These are phyloP conservation scores for Russula abietina DNA, from an alignment of 768 basidiomycete genomes.

Conservation along the genomic window DNA sequence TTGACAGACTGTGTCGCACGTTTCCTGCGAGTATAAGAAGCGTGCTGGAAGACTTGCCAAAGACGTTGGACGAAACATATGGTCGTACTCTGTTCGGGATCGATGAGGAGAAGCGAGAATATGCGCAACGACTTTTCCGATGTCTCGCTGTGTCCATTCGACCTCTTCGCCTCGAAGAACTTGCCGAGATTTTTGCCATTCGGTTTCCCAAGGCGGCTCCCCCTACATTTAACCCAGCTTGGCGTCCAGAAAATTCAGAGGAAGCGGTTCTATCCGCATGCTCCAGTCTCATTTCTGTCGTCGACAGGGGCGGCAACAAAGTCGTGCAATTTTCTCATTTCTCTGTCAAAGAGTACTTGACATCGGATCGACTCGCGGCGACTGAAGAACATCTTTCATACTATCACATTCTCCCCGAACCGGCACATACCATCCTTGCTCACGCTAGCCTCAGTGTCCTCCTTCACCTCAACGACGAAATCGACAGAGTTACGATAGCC, in stretches of 20 bases:
- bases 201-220: too few species aligned
- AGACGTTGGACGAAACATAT: too few species aligned
- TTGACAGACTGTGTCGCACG: too few species aligned
- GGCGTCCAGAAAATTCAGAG: neutral
- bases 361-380: neutral
- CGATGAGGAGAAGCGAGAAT: too few species aligned
- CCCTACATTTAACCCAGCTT: too few species aligned
- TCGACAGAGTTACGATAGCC: neutral
- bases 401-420: neutral
- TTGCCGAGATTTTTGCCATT: too few species aligned
- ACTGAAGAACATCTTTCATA: neutral
- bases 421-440: constrained; percentile 2
- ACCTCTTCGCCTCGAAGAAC: too few species aligned
- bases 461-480: neutral
- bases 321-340: constrained; percentile 14
- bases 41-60: too few species aligned
- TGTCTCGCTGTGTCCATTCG: too few species aligned
- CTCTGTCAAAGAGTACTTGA: constrained; percentile 16
- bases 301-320: neutral
- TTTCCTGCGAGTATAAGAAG: too few species aligned
- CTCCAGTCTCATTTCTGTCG: neutral
- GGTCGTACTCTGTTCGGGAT: too few species aligned
- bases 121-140: too few species aligned
- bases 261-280: neutral
- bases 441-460: neutral